A percentile compares a stretch with the other conserved stretches of the same genome.
These are phyloP conservation scores for Hypoxylon crocopeplum DNA, from an alignment of 495 filamentous ascomycete genomes.

Conservation along the genomic window DNA sequence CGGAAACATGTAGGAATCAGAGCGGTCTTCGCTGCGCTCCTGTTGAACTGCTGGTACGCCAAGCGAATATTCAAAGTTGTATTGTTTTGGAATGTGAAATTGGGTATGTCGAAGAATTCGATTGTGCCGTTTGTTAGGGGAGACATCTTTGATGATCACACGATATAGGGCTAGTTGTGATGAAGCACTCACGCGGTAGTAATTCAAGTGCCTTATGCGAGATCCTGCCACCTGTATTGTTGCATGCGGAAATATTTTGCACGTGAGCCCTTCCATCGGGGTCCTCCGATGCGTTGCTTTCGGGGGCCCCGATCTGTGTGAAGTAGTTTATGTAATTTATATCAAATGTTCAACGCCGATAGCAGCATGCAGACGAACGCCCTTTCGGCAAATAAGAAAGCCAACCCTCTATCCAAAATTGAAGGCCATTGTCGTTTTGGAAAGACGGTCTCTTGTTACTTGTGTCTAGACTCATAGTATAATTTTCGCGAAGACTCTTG, in stretches of 20 bases:
- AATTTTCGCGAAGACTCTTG: not conserved
- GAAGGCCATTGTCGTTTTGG: not conserved
- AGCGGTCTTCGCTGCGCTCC: slow-evolving; percentile 42
- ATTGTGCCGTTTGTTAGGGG: slow-evolving; percentile 15
- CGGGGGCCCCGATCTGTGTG: slow-evolving; percentile 1
- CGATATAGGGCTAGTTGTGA: no score
- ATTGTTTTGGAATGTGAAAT: slow-evolving; percentile 50
- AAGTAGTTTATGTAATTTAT: not conserved
- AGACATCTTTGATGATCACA: slow-evolving; percentile 5
- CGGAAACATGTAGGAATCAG: slow-evolving; percentile 59
- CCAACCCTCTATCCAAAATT: not conserved
- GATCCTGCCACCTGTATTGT: no score
- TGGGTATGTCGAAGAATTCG: slow-evolving; percentile 44
- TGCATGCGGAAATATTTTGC: not conserved
- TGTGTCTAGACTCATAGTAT: not conserved
- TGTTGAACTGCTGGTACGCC: slow-evolving; percentile 54
- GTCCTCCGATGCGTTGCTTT: not conserved
- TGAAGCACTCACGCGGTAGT: no score
- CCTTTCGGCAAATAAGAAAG: no score
- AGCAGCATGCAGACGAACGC: no score
- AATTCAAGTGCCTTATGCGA: no score
- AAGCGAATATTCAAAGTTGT: slow-evolving; percentile 42
- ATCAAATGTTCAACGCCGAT: not conserved
- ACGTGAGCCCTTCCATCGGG: no score
- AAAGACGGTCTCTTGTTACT: not conserved